Evolutionary conservation across 768 basidiomycete species (phyloP), one percentile per base, ranked within the genome.

Genomic region (Amanita rimosa): DNA sequence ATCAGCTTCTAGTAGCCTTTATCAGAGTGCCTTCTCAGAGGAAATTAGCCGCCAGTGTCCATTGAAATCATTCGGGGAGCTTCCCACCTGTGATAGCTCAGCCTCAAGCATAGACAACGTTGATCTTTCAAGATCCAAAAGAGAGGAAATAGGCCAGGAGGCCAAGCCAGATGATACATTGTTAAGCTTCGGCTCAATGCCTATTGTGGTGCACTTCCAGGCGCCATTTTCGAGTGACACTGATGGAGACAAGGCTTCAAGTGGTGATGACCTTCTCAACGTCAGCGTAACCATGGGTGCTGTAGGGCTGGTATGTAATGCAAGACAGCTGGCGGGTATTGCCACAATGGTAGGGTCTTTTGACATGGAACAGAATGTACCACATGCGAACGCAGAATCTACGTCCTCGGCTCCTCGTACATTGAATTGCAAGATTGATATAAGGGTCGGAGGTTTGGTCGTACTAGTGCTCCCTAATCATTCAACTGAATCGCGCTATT

Each of bases 1-100:
- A 34, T 79, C 81, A 16, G 64, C 73, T 42, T 62, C 72, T 4
- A 78, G 77, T 55, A 89, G 81, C 64, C 77, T 91, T 72, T 92
- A 90, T 60, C 75, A 84, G 55, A 91, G 87, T 55, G 83, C 83
- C 3, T 54, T 84, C 17, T 83, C 83, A 8, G 50, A 38, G 19
- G 42, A 21, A 33, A 16, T 5, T 11, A 17, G 27, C 16, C 36
- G 21, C 10, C n/a, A 11, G 29, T 22, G 29, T 19, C 26, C 44
- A 17, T n/a, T 37, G 16, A 17, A 48, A 35, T 44, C 42, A 13
- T 38, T 36, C 4, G 9, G 22, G 26, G n/a, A 43, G 16, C 16
- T 11, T 16, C n/a, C 13, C n/a, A 43, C 2, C 8, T n/a, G 27
- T 43, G 14, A 27, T 4, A 16, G 26, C 26, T 43, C 16, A 43